phyloP scores from a whole-genome alignment of 495 filamentous ascomycete species.

The Podospora pseudoanserina region DNA sequence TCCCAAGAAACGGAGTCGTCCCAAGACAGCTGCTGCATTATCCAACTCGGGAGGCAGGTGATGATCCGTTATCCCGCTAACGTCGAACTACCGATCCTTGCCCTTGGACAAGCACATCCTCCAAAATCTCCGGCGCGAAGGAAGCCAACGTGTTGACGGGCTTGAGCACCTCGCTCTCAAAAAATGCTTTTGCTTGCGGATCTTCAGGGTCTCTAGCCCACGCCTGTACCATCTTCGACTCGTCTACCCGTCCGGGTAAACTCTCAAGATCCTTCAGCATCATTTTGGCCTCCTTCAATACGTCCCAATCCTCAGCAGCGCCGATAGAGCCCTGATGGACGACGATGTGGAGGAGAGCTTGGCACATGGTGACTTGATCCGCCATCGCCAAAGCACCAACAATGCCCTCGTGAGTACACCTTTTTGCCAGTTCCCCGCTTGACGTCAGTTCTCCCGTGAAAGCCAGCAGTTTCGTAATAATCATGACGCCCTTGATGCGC shows the following conservation, averaged over 20 bases:
- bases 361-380: constrained; percentile 43
- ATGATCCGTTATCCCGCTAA: neutral
- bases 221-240: constrained; percentile 32
- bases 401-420: constrained; percentile 25
- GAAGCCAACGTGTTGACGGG: constrained; percentile 35
- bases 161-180: constrained; percentile 34
- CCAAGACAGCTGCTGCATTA: neutral
- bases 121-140: constrained; percentile 36
- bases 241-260: constrained; percentile 34
- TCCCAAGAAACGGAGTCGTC: neutral
- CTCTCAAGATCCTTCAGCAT: constrained; percentile 39
- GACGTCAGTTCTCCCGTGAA: constrained; percentile 28
- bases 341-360: constrained; percentile 35
- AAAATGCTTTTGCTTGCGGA: constrained; percentile 32
- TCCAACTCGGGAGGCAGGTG: neutral
- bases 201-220: constrained; percentile 38
- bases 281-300: constrained; percentile 33
- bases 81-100: neutral
- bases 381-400: constrained; percentile 26
- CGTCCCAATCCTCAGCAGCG: constrained; percentile 35
- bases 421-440: constrained; percentile 17
- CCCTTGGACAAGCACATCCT: constrained; percentile 28
- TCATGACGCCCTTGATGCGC: constrained; percentile 38
- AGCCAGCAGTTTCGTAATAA: constrained; percentile 38
- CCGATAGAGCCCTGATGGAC: constrained; percentile 31